phyloP scores from a whole-genome alignment of 176 grass and related monocot species.

The Aegilops sharonensis region DNA sequence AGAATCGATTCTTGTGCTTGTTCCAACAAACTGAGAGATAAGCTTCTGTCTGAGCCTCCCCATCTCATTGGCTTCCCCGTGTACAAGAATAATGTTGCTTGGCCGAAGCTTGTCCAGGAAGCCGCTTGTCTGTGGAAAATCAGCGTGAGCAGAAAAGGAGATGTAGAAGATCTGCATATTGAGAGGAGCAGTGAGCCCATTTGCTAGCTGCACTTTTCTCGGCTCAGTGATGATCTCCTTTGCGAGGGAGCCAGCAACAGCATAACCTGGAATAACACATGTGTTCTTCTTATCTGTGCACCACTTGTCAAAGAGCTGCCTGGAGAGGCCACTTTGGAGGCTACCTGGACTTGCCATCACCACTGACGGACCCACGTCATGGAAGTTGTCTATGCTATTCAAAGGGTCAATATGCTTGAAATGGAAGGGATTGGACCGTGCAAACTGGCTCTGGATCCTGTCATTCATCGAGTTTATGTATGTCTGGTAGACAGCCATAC shows the following conservation, averaged over 20 bases:
- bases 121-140: constrained; percentile 82
- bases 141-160: constrained; percentile 93
- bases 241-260: constrained; percentile 78
- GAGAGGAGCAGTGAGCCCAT: constrained; percentile 80
- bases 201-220: constrained; percentile 83
- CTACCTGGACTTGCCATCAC: constrained; percentile 86
- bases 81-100: constrained; percentile 93
- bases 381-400: constrained; percentile 93
- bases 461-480: constrained; percentile 99
- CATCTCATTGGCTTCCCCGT: constrained; percentile 96
- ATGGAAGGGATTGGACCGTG: constrained; percentile 82
- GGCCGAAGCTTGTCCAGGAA: constrained; percentile 83
- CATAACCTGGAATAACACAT: constrained; percentile 91
- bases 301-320: constrained; percentile 95
- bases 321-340: constrained; percentile 87
- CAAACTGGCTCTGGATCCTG: constrained; percentile 85
- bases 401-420: constrained; percentile 91
- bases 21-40: constrained; percentile 62
- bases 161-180: constrained; percentile 94
- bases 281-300: constrained; percentile 91
- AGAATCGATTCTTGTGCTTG: constrained; percentile 58
- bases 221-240: constrained; percentile 91
- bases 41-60: constrained; percentile 88
- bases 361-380: constrained; percentile 86
- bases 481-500: constrained; percentile 96